Evolutionary conservation across 2,329 filamentous ascomycete genomes (phyloP).

Genomic region (Xylariaceae sp.): DNA sequence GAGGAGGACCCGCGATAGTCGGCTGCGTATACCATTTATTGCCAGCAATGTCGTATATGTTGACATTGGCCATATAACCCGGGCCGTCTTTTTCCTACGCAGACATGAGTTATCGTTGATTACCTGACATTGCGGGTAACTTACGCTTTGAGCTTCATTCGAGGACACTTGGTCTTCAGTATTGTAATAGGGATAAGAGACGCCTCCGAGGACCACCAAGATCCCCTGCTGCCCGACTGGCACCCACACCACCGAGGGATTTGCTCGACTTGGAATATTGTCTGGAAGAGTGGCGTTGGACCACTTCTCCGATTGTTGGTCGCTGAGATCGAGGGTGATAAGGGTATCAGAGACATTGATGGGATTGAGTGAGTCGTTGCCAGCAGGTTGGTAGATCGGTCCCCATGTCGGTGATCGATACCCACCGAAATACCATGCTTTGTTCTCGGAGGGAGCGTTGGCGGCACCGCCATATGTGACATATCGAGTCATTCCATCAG

Average conservation of each 20-base stretch:
- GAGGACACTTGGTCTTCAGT: slow-evolving; percentile 36
- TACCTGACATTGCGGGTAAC: slow-evolving; percentile 24
- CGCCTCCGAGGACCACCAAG: slow-evolving; percentile 78
- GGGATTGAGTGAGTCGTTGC: slow-evolving; percentile 48
- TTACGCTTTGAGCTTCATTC: slow-evolving; percentile 50
- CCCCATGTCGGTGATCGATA: slow-evolving; percentile 59
- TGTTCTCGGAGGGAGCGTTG: slow-evolving; percentile 72
- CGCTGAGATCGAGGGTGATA: slow-evolving; percentile 66
- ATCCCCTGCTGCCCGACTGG: slow-evolving; percentile 80
- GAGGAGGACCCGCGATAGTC: slow-evolving; percentile 63
- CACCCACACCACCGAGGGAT: slow-evolving; percentile 74
- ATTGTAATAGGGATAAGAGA: slow-evolving; percentile 63
- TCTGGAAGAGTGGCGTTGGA: slow-evolving; percentile 60
- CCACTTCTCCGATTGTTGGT: slow-evolving; percentile 60
- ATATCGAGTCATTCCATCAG: slow-evolving; percentile 62
- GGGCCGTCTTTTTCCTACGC: slow-evolving; percentile 67
- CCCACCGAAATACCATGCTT: slow-evolving; percentile 75
- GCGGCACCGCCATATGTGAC: slow-evolving; percentile 69
- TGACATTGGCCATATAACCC: slow-evolving; percentile 73
- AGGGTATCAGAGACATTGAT: slow-evolving; percentile 61
- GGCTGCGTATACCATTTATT: slow-evolving; percentile 73
- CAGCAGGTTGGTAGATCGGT: slow-evolving; percentile 49
- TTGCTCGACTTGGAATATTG: slow-evolving; percentile 61
- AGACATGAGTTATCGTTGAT: slow-evolving; percentile 30
- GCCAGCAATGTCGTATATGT: slow-evolving; percentile 77